Conservation (phyloP, 2,329 filamentous ascomycete genomes). For the Fusarium irregulare region DNA sequence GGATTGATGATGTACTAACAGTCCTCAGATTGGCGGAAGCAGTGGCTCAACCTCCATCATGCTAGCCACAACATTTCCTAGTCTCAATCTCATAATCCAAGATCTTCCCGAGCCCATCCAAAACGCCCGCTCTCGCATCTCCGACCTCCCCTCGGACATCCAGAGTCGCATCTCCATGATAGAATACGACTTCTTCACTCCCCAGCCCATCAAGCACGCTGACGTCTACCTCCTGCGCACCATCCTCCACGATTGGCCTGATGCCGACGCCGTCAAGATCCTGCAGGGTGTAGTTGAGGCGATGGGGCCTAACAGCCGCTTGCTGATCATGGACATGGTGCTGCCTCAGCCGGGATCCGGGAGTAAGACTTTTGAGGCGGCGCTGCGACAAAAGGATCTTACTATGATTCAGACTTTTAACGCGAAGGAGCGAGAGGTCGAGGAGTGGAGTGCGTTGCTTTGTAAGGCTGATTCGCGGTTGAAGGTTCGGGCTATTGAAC, state of each 20-base stretch:
- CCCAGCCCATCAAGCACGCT: conserved; percentile 46
- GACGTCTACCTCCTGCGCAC: conserved; percentile 50
- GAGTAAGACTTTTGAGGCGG: conserved; percentile 3
- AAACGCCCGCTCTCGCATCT: conserved; percentile 18
- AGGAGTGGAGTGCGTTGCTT: conserved; percentile 26
- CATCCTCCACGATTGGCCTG: conserved; percentile 52
- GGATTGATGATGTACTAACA: neutral
- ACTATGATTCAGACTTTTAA: conserved; percentile 42
- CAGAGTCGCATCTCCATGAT: conserved; percentile 39
- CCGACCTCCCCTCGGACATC: conserved; percentile 35
- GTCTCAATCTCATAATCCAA: conserved; percentile 52
- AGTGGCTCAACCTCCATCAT: conserved; percentile 17
- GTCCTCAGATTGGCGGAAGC: conserved; percentile 13
- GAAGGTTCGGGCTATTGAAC: conserved; percentile 16
- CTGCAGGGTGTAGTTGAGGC: conserved; percentile 29
- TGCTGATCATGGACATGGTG: conserved; percentile 41
- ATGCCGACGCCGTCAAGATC: conserved; percentile 49
- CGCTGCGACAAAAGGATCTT: conserved; percentile 31
- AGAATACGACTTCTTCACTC: conserved; percentile 50
- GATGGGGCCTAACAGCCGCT: conserved; percentile 1
- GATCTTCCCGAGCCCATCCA: conserved; percentile 42
- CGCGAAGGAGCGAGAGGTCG: conserved; percentile 18
- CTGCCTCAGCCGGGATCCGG: conserved; percentile 29
- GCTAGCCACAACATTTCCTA: conserved; percentile 48
- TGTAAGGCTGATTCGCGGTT: conserved; percentile 6